Percentiles rank a stretch among this genome's conserved stretches.
Evolutionary conservation across 129 eudicot species (phyloP).

Genomic region (Silybum marianum): DNA sequence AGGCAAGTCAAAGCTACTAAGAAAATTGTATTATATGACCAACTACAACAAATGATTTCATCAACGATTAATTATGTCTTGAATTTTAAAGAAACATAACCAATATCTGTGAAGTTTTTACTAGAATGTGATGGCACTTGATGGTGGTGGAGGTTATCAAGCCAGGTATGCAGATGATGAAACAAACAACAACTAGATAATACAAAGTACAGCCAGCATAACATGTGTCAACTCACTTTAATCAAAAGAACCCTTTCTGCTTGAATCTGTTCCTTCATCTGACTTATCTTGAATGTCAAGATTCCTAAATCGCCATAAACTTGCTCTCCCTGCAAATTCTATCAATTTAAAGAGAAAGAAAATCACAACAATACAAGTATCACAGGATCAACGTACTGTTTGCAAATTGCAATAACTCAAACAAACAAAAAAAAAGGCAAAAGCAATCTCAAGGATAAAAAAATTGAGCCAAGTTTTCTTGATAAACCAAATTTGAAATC

Average conservation of each 20-base stretch:
- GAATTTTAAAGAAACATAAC: not conserved
- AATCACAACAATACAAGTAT: not conserved
- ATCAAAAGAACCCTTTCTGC: conserved; percentile 60
- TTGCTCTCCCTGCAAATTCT: conserved; percentile 42
- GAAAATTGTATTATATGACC: not conserved
- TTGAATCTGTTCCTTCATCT: conserved; percentile 72
- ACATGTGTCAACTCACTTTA: conserved; percentile 44
- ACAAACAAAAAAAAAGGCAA: not conserved
- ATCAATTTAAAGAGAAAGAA: conserved; percentile 8
- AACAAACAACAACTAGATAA: conserved; percentile 4
- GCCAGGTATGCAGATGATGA: conserved; percentile 8
- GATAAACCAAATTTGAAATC: not conserved
- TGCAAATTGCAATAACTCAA: conserved; percentile 14
- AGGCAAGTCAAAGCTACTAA: conserved; percentile 1
- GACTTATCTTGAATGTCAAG: conserved; percentile 47
- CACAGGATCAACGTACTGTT: conserved; percentile 6
- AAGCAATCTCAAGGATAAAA: not conserved
- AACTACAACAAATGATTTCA: conserved; percentile 5
- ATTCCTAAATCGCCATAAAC: conserved; percentile 45
- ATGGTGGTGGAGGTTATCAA: not conserved
- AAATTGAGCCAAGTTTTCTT: no score
- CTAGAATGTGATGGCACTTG: not conserved
- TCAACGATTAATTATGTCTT: not conserved
- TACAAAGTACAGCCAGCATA: not conserved
- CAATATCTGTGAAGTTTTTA: not conserved